These are phyloP conservation scores for Xylariales sp. DNA, from an alignment of 2,329 filamentous ascomycete species.

Conservation along the genomic window DNA sequence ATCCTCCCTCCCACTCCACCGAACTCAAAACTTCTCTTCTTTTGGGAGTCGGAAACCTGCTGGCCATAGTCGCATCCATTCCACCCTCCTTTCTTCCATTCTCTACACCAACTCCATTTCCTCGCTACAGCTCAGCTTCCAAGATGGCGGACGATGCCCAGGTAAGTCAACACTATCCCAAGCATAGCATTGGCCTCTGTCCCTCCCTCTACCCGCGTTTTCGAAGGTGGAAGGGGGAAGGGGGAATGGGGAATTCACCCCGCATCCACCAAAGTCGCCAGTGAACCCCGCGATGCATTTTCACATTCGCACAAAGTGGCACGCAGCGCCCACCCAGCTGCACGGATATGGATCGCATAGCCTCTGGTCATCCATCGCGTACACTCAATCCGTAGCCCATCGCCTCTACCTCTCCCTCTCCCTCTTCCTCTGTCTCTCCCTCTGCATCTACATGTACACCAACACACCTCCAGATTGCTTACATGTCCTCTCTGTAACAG, in stretches of 20 bases:
- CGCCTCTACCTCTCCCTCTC: not conserved
- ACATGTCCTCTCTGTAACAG: conserved; percentile 31
- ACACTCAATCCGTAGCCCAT: not conserved
- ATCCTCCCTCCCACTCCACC: conserved; percentile 8
- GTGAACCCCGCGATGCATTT: conserved; percentile 10
- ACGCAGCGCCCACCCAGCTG: not conserved
- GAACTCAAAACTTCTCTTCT: conserved; percentile 11
- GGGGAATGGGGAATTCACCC: conserved; percentile 17
- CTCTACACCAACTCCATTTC: conserved; percentile 20
- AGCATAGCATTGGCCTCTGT: not conserved
- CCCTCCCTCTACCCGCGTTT: not conserved
- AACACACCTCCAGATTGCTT: conserved; percentile 7
- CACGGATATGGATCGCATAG: not conserved
- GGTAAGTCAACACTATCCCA: conserved; percentile 34
- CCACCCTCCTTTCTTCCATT: conserved; percentile 19
- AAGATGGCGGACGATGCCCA: conserved; percentile 56
- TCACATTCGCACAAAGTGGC: not conserved
- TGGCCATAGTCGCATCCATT: conserved; percentile 13
- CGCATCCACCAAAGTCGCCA: conserved; percentile 14
- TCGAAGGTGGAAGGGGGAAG: not conserved
- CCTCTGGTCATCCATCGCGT: not conserved
- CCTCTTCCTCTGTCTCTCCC: not conserved
- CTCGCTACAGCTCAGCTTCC: conserved; percentile 35
- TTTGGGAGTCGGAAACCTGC: conserved; percentile 10
- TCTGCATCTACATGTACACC: not conserved